Evolutionary conservation across 2,329 filamentous ascomycete species (phyloP).

Genomic region (Fusarium algeriense): DNA sequence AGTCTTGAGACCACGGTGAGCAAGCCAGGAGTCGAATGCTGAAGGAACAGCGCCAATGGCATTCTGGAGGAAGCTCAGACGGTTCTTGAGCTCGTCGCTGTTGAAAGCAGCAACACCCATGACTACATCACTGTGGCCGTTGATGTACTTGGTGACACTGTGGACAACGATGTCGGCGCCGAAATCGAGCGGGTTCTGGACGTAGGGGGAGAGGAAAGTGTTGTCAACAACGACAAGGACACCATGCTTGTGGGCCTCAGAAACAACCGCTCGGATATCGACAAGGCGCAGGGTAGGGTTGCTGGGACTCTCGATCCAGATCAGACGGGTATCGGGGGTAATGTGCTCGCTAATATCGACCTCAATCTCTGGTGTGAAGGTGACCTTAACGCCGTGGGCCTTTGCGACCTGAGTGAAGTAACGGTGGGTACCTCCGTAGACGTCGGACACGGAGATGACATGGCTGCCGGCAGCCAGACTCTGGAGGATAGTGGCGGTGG

Average conservation of each 20-base stretch:
- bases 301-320: slow-evolving; percentile 95
- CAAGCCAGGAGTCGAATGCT: slow-evolving; percentile 97
- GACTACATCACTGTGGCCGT: slow-evolving; percentile 94
- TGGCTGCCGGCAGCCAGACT: slow-evolving; percentile 91
- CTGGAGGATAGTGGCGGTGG: slow-evolving; percentile 93
- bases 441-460: slow-evolving; percentile 95
- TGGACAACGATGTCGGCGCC: slow-evolving; percentile 98
- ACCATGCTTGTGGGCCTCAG: slow-evolving; percentile 85
- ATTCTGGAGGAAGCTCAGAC: slow-evolving; percentile 93
- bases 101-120: slow-evolving; percentile 99
- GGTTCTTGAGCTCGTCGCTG: slow-evolving; percentile 79
- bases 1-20: slow-evolving; percentile 96
- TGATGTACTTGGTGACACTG: slow-evolving; percentile 99
- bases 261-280: slow-evolving; percentile 88
- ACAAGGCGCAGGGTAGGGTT: slow-evolving; percentile 95
- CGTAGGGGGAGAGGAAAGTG: slow-evolving; percentile 95
- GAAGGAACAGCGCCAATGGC: slow-evolving; percentile 96
- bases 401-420: slow-evolving; percentile 99
- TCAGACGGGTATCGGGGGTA: slow-evolving; percentile 86
- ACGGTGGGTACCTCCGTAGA: slow-evolving; percentile 97
- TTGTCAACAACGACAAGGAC: slow-evolving; percentile 99
- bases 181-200: slow-evolving; percentile 95
- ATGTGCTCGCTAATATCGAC: slow-evolving; percentile 88
- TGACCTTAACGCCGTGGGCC: slow-evolving; percentile 93
- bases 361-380: slow-evolving; percentile 94